Base-by-base conservation (phyloP, 2,329 filamentous ascomycete species). In the Raffaelea arxii region DNA sequence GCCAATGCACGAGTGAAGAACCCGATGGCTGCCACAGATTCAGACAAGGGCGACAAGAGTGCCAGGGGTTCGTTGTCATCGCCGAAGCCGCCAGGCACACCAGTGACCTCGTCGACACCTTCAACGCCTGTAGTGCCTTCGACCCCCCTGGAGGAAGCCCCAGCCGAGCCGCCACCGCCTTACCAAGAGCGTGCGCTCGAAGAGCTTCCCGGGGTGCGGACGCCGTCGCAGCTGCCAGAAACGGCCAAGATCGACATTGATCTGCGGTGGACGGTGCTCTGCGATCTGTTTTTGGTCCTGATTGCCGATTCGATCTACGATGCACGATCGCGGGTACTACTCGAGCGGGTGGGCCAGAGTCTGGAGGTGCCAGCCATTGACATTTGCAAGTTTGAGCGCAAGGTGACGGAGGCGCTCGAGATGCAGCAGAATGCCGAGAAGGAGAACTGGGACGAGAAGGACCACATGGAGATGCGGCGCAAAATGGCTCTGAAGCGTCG, bases 391-490 rank as follows among this genome's bases (percentile, higher is more conserved):
- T 98, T 98, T 58, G 92, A 98, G 66, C 97, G 96, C 67, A 84
- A 89, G 45, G 88, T 98, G 6, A 96, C 92, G 7, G 92, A 98
- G 64, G 89, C 92, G 1, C 70, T 98, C 21, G 92, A 98, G 64
- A 96, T 98, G 88, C 91, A 97, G 65, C 89, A 97, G 63, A 82
- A 86, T 41, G 87, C n/a, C 6, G 85, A 89, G 52, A 94, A 91
- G 58, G 92, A 98, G 65, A 95, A 91, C 53, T 98, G 92, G 92
- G 94, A 96, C 54, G 92, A 98, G 62, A 84, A 92, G 11, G 87
- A 94, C 53, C 89, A 97, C 61, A 88, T 97, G 74, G 88, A 95
- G 62, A 77, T 73, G 49, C 79, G 92, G 41, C 77, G 86, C 44
- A 95, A 96, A 62, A 68, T 79, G 58, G 87, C 86, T 2, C 71